Percentiles rank a stretch among this genome's conserved stretches.
Conservation (phyloP, 768 basidiomycete species). For the Panaeolus cyanescens region DNA sequence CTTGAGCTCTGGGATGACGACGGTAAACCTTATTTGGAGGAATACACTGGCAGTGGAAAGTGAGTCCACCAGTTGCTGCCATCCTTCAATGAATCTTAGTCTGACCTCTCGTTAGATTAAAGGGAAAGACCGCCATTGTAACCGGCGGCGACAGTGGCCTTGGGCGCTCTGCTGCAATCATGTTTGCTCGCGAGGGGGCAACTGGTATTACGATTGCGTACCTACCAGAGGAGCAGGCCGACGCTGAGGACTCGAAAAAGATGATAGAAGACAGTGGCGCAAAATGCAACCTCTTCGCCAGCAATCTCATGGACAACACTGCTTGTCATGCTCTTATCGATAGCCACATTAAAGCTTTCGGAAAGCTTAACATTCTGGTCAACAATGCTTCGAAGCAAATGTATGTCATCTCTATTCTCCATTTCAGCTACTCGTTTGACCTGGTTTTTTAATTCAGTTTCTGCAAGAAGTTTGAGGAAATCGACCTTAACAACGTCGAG, state of each 20-base stretch:
- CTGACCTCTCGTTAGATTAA: slow-evolving; percentile 20
- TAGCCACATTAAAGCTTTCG: slow-evolving; percentile 45
- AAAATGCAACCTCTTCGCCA: slow-evolving; percentile 32
- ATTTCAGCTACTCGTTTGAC: slow-evolving; percentile 3
- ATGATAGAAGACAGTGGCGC: slow-evolving; percentile 42
- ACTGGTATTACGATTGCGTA: slow-evolving; percentile 53
- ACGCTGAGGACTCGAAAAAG: slow-evolving; percentile 50
- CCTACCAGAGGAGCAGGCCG: slow-evolving; percentile 55
- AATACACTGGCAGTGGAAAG: slow-evolving; percentile 55
- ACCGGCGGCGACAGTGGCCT: slow-evolving; percentile 49
- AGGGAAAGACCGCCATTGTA: slow-evolving; percentile 34
- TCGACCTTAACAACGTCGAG: slow-evolving; percentile 52
- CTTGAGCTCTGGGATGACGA: slow-evolving; percentile 51
- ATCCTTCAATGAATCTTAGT: no score
- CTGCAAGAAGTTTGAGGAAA: slow-evolving; percentile 44
- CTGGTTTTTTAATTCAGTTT: slow-evolving; percentile 31
- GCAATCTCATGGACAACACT: slow-evolving; percentile 42
- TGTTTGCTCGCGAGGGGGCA: slow-evolving; percentile 51
- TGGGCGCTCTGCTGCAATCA: slow-evolving; percentile 48
- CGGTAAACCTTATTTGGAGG: slow-evolving; percentile 48
- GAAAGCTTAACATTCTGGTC: slow-evolving; percentile 56
- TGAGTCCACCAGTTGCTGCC: slow-evolving; percentile 10
- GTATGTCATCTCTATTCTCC: slow-evolving; percentile 14
- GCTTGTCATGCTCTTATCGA: slow-evolving; percentile 47
- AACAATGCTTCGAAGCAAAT: slow-evolving; percentile 59